Evolutionary conservation across 257 asterid genomes (phyloP), one percentile per base, ranked within the genome.

Genomic region (Lithospermum erythrorhizon): DNA sequence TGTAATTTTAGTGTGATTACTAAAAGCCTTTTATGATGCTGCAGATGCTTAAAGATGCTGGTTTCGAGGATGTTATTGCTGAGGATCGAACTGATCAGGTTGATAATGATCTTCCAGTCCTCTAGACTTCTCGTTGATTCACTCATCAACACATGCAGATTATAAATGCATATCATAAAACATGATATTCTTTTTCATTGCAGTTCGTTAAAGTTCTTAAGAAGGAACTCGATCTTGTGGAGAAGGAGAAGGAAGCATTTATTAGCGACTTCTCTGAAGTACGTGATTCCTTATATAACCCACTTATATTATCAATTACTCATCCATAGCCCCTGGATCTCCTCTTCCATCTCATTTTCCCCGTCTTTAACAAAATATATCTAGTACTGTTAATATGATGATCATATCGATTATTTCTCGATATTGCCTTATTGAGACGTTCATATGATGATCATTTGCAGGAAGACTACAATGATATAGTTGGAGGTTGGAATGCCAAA

Each of bases 51-150:
- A 68, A 74, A 53, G 91, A 86, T 79, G 96, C 95, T 54, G 97
- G 97, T 63, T 93, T 89, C 70, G 73, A 64, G 35, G 87, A 89
- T 47, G 99, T 93, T 48, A 61, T 79, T 75, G 94, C 94, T 32
- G 96, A 93, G 79, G 97, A 93, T 76, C 89, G 93, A 66, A 84
- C 99, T 55, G 81, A 81, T 57, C 97, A 93, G 97, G 99, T 93
- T 41, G 65, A 59, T 48, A 13, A 32, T 27, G 60, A 48, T 65
- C 25, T 49, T 59, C 9, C 55, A 61, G 29, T 30, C 19, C 21
- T 18, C 20, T 20, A 19, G 48, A 6, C 21, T 63, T 2, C 13
- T 21, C 21, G 35, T 64, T 18, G 30, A 6, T 18, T 14, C 47
- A n/a, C 49, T 56, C 55, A 6, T 10, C 7, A 8, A 18, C 49